Percentiles rank a stretch among this genome's conserved stretches.
phyloP scores from a whole-genome alignment of 352 stramenopile species.

The Plasmopara viticola region DNA sequence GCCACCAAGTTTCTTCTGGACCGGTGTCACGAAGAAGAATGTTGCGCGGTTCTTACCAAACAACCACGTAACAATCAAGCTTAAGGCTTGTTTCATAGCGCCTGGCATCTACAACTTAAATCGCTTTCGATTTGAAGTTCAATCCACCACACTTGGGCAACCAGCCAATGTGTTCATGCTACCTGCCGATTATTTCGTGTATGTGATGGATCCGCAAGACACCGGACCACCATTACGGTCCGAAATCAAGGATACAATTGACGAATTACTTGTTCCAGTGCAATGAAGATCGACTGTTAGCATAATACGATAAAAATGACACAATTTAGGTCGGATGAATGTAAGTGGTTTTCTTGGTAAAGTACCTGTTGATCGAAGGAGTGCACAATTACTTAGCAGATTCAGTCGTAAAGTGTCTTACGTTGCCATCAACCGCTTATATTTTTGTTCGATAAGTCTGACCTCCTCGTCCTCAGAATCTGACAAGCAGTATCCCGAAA shows the following conservation, averaged over 20 bases:
- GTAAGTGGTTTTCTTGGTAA: slow-evolving; percentile 14
- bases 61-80: slow-evolving; percentile 35
- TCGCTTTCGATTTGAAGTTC: slow-evolving; percentile 60
- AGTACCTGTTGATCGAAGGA: slow-evolving; percentile 15
- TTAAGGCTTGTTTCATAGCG: slow-evolving; percentile 69
- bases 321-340: neutral
- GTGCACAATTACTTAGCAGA: slow-evolving; percentile 4
- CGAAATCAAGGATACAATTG: slow-evolving; percentile 15
- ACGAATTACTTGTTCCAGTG: slow-evolving; percentile 25
- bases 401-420: slow-evolving; percentile 15
- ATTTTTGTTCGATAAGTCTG: slow-evolving; percentile 71
- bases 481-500: slow-evolving; percentile 22
- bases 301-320: neutral
- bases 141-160: slow-evolving; percentile 18
- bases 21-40: slow-evolving; percentile 67
- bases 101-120: slow-evolving; percentile 81
- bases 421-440: slow-evolving; percentile 38
- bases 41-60: slow-evolving; percentile 46
- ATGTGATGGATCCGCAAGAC: slow-evolving; percentile 33
- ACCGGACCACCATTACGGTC: slow-evolving; percentile 8
- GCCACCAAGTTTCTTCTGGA: slow-evolving; percentile 75
- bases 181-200: slow-evolving; percentile 70
- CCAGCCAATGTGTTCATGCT: slow-evolving; percentile 52
- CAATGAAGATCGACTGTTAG: slow-evolving; percentile 2
- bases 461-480: slow-evolving; percentile 80